phyloP scores from a whole-genome alignment of 2,329 filamentous ascomycete species.

The Claviceps monticola region DNA sequence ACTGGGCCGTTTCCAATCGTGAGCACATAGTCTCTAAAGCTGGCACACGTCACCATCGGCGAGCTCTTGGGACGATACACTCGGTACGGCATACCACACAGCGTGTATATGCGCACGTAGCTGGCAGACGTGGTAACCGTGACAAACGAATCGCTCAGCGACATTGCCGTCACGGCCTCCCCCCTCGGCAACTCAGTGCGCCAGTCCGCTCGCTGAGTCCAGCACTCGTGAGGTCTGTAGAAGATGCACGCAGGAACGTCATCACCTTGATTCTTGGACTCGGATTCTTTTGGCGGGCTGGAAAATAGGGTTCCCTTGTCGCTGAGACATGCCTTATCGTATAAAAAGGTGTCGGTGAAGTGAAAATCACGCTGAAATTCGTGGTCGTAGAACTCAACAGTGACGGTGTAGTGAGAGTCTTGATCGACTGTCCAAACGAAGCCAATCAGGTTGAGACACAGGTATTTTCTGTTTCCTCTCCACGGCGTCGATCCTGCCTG shows the following conservation, averaged over 20 bases:
- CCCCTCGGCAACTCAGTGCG: conserved; percentile 72
- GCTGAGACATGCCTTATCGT: conserved; percentile 88
- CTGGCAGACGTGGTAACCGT: conserved; percentile 76
- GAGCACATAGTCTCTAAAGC: conserved; percentile 92
- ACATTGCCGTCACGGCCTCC: conserved; percentile 79
- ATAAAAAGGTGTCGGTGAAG: conserved; percentile 90
- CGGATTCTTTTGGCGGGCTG: conserved; percentile 44
- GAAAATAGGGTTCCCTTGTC: conserved; percentile 79
- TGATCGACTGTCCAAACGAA: conserved; percentile 97
- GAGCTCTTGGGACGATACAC: conserved; percentile 86
- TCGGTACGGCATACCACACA: conserved; percentile 79
- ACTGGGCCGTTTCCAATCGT: conserved; percentile 88
- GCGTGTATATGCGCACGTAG: conserved; percentile 84
- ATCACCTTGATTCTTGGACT: conserved; percentile 31
- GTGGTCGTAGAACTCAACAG: conserved; percentile 93
- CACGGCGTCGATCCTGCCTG: conserved; percentile 93
- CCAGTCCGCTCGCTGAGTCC: conserved; percentile 87
- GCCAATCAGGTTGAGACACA: conserved; percentile 85
- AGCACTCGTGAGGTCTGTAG: conserved; percentile 92
- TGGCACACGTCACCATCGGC: conserved; percentile 83
- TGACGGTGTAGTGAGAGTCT: conserved; percentile 84
- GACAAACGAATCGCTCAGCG: conserved; percentile 79
- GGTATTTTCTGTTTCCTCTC: conserved; percentile 85
- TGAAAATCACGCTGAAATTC: conserved; percentile 89
- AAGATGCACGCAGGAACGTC: conserved; percentile 68